Base-by-base conservation (phyloP, 352 stramenopile genomes). In the Phytophthora capsici region DNA sequence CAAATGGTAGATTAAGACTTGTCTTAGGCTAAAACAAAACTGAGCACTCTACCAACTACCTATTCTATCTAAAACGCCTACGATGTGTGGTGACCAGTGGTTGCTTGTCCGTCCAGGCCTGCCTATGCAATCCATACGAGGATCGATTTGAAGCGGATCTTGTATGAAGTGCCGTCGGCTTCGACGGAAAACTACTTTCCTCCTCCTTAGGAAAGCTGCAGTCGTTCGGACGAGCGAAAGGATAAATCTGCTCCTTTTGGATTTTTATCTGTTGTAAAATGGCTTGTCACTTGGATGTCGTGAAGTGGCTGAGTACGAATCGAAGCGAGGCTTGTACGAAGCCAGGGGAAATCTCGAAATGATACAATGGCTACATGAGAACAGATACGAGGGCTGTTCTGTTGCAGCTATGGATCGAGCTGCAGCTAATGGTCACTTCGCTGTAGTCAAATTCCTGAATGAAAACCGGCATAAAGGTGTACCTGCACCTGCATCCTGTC, bases 181-280 rank as follows among this genome's bases (percentile, higher is more conserved):
- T n/a, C n/a, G n/a, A n/a, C n/a, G n/a, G n/a, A n/a, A n/a, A n/a
- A n/a, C n/a, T n/a, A n/a, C n/a, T n/a, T n/a, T n/a, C n/a, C n/a
- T n/a, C n/a, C n/a, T n/a, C n/a, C n/a, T n/a, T n/a, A n/a, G n/a
- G n/a, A n/a, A n/a, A n/a, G n/a, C n/a, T n/a, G n/a, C n/a, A n/a
- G 67, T 40, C 50, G 61, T 17, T 59, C 25, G 17, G 61, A 71
- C 23, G 44, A 17, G 60, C 66, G 13, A n/a, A 63, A 70, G 66
- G 53, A 57, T 13, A 63, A 56, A 30, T 34, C 56, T 13, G 56
- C 56, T 7, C 13, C 32, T 46, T 55, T 60, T 41, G 22, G 58
- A 6, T 65, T 57, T 53, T n/a, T 73, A n/a, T 36, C 58, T 0
- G 40, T 74, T 3, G 46, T 74, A 6, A 22, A 66, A 19, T 74